Base-by-base conservation (phyloP, 2,329 filamentous ascomycete genomes). In the Trichoderma oligosporum region DNA sequence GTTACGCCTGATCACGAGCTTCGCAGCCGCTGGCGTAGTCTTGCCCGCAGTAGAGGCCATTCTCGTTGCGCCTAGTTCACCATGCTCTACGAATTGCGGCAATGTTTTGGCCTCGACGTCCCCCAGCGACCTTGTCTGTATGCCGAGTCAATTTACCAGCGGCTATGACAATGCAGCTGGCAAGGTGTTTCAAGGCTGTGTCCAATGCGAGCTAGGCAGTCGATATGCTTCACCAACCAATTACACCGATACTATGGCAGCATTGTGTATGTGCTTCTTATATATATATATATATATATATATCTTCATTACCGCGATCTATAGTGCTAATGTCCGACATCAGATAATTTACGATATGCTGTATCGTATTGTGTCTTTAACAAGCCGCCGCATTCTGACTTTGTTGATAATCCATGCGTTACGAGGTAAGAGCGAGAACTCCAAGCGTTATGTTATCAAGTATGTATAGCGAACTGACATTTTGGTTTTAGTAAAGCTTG, bases 271-370 rank as follows among this genome's bases (percentile, higher is more conserved):
- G 82, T 74, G 14, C n/a, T 31, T 24, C 42, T 42, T 8, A 18
- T 4, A 39, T 20, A 22, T 24, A 6, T 9, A 11, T 11, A 27
- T 7, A 41, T 47, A 22, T 24, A 12, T 7, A 25, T 49, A 41
- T 25, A 41, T 55, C 33, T 33, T 39, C 11, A 9, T 25, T 31
- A 16, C 38, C 16, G 45, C 12, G 25, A 44, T n/a, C 25, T 2
- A 16, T 6, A 4, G 68, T 63, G 25, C 66, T 61, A 5, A 24
- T 54, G 27, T 29, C 31, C 7, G 14, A 51, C 25, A 41, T 4
- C 36, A 85, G 82, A 84, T 61, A 86, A 86, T 61, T 61, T 85
- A 52, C 76, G 83, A 65, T 85, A 78, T 63, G 74, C 81, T 5
- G 61, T 79, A 1, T 79, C 78, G 1, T 77, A 78, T 63, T 87